Percentiles rank a stretch among this genome's conserved stretches.
Evolutionary conservation across 257 asterid genomes (phyloP).

Genomic region (Apocynum venetum): DNA sequence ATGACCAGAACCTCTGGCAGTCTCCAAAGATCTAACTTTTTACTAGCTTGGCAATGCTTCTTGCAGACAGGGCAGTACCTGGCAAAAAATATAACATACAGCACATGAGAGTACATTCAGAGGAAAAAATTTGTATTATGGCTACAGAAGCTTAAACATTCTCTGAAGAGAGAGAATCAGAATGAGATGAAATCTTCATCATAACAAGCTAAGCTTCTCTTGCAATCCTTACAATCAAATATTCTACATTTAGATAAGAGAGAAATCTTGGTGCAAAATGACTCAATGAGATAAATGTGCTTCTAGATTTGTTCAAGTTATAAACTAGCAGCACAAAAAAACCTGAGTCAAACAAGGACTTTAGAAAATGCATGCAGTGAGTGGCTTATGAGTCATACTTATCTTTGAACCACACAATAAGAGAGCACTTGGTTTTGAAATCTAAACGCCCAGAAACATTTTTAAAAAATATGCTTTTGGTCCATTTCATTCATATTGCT

Average conservation of each 20-base stretch:
- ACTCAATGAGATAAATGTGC: not conserved
- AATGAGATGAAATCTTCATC: not conserved
- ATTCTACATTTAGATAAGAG: not conserved
- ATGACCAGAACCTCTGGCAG: slow-evolving; percentile 83
- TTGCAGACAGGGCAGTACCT: slow-evolving; percentile 89
- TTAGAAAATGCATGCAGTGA: not conserved
- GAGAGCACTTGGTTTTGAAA: not conserved
- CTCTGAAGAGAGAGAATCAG: not conserved
- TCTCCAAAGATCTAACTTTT: slow-evolving; percentile 92
- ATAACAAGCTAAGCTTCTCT: not conserved
- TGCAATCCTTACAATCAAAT: not conserved
- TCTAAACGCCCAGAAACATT: not conserved
- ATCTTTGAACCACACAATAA: not conserved
- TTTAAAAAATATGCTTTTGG: not conserved
- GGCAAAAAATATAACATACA: not conserved
- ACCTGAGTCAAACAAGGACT: not conserved
- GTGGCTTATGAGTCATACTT: not conserved
- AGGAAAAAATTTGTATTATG: slow-evolving; percentile 10
- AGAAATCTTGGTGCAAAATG: not conserved
- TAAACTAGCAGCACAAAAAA: not conserved
- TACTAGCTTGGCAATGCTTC: slow-evolving; percentile 86
- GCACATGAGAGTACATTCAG: not conserved
- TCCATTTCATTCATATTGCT: not conserved
- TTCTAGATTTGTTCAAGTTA: not conserved
- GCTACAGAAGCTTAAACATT: not conserved